phyloP scores from a whole-genome alignment of 768 basidiomycete genomes.

The Naganishia randhawae region DNA sequence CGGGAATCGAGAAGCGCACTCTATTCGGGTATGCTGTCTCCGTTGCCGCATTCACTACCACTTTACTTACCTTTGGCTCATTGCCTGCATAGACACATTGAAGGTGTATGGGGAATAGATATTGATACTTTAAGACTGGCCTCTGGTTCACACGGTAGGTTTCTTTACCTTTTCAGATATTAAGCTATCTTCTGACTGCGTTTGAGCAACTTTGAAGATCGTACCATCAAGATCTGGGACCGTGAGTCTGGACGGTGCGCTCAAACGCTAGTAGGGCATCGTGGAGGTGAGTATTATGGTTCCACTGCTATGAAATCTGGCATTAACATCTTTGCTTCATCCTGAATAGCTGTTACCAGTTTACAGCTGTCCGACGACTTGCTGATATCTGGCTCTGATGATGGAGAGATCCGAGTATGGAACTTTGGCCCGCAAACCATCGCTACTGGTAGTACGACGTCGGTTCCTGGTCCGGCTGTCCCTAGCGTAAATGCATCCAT shows the following conservation, averaged over 20 bases:
- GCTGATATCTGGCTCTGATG: conserved; percentile 93
- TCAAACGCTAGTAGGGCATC: conserved; percentile 86
- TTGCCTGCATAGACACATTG: conserved; percentile 62
- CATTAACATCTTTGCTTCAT: not conserved
- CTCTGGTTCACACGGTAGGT: conserved; percentile 82
- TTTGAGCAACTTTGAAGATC: conserved; percentile 27
- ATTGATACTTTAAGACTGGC: conserved; percentile 86
- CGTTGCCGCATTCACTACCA: not conserved
- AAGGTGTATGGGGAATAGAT: conserved; percentile 95
- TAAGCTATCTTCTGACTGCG: conserved; percentile 9
- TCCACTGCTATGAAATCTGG: not conserved
- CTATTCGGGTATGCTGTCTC: conserved; percentile 65
- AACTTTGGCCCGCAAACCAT: conserved; percentile 50
- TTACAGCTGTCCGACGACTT: conserved; percentile 87
- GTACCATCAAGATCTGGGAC: conserved; percentile 75
- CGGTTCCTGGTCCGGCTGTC: not conserved
- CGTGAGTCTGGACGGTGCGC: conserved; percentile 81
- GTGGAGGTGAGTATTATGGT: conserved; percentile 54
- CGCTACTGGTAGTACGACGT: not conserved
- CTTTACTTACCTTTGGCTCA: not conserved
- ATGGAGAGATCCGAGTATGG: conserved; percentile 83
- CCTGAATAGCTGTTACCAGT: conserved; percentile 69
- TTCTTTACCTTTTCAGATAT: conserved; percentile 15
- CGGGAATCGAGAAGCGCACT: conserved; percentile 70
- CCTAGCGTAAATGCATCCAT: not conserved